Percentiles rank a stretch among this genome's conserved stretches.
Conservation (phyloP, 2,329 filamentous ascomycete species). For the Passalora sequoiae region DNA sequence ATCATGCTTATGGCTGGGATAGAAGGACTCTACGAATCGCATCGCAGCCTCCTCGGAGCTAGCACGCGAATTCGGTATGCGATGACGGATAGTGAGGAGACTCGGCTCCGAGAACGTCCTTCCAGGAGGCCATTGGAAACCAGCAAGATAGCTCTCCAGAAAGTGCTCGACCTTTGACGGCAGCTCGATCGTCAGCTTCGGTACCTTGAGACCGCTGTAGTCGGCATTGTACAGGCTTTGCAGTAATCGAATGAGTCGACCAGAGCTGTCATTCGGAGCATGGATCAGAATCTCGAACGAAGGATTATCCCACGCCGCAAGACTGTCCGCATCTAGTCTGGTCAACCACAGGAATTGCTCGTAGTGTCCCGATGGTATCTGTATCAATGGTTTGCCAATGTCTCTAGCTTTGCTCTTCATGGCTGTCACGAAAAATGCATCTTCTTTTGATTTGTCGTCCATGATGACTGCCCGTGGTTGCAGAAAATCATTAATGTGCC, state of each 20-base stretch:
- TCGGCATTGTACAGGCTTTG: conserved; percentile 71
- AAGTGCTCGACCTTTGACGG: conserved; percentile 63
- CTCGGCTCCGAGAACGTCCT: conserved; percentile 40
- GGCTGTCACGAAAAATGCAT: conserved; percentile 60
- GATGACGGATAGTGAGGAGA: conserved; percentile 65
- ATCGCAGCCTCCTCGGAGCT: conserved; percentile 66
- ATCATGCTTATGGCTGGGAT: conserved; percentile 59
- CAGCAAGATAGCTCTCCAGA: conserved; percentile 57
- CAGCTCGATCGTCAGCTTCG: conserved; percentile 79
- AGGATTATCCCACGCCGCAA: conserved; percentile 72
- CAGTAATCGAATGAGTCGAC: conserved; percentile 70
- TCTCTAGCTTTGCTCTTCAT: conserved; percentile 52
- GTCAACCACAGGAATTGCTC: conserved; percentile 71
- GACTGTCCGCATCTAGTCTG: conserved; percentile 65
- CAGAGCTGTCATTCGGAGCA: conserved; percentile 63
- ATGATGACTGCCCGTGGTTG: conserved; percentile 71
- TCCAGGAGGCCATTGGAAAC: conserved; percentile 64
- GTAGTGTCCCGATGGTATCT: conserved; percentile 61
- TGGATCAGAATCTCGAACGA: conserved; percentile 80
- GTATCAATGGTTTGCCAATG: conserved; percentile 61
- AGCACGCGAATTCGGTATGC: conserved; percentile 57
- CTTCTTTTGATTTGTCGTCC: conserved; percentile 63
- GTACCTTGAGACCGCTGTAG: conserved; percentile 63
- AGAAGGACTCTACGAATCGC: conserved; percentile 81
- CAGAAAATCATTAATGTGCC: conserved; percentile 67